Evolutionary conservation across 306 rosid species (phyloP), one percentile per base, ranked within the genome.

Genomic region (Castanea sativa): DNA sequence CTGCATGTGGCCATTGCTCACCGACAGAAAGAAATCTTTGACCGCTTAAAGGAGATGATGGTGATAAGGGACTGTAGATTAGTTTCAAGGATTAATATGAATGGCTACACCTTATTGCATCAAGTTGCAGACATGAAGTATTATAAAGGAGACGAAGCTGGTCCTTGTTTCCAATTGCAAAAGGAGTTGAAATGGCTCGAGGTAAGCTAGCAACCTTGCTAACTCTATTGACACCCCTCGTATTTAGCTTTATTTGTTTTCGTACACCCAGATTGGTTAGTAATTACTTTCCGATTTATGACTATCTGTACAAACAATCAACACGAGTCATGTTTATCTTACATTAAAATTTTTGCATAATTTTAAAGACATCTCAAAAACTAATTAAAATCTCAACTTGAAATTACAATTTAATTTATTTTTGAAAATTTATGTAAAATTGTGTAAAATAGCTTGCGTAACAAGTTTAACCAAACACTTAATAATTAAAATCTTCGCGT

Each of bases 1-100:
- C 38, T 85, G 33, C 84, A 75, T 63, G 65, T 79, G 38, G 82
- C 80, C 18, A 43, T 82, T 60, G 74, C 76, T 68, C 79, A 82
- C 71, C 86, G 86, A 1, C 88, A 80, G 60, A 19, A 18, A 7
- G 30, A 68, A 43, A 78, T 85, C 25, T 85, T 32, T 55, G 2
- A 18, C 2, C 45, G 21, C 16, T 25, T 75, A 45, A 9, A 75
- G 35, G 13, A 19, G 35, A 58, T 35, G 68, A 58, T 1, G 21
- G 8, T 21, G 15, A 23, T 56, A 20, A 57, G 38, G 16, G 4
- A 14, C 1, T 2, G n/a, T 12, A 35, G 78, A 25, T 4, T 75
- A 38, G 23, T 18, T 45, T 29, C 55, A 6, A 60, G 27, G 23
- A 45, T 75, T 43, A 41, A 75, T 25, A 6, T 15, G 1, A 25